Evolutionary conservation across 306 rosid species (phyloP).

Genomic region (Casuarina glauca): DNA sequence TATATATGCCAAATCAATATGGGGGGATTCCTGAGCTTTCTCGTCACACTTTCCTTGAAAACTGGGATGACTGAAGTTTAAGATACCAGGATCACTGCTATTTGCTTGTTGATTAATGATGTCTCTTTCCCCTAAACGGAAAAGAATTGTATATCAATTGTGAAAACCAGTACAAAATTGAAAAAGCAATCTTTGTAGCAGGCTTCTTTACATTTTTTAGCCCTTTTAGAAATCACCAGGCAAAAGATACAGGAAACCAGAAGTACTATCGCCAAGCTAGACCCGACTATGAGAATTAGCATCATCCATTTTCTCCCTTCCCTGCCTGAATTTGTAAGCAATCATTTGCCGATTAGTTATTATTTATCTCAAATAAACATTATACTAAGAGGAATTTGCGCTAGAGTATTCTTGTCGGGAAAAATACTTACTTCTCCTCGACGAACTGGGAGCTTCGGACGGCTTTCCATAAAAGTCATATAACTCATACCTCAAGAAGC

Average conservation of each 20-base stretch:
- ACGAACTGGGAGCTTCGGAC: slow-evolving; percentile 3
- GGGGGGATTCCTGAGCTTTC: slow-evolving; percentile 34
- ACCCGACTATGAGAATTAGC: slow-evolving; percentile 6
- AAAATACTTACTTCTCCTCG: slow-evolving; percentile 37
- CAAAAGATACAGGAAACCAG: slow-evolving; percentile 26
- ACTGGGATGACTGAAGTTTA: not conserved
- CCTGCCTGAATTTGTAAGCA: slow-evolving; percentile 34
- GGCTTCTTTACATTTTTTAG: not conserved
- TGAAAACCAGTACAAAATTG: not conserved
- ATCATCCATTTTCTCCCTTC: slow-evolving; percentile 37
- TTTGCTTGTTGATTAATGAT: not conserved
- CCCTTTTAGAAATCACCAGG: not conserved
- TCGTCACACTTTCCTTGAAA: slow-evolving; percentile 1
- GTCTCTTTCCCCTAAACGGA: slow-evolving; percentile 30
- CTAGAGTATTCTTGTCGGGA: not conserved
- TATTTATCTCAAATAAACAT: too few relatives aligned
- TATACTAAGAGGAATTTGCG: not conserved
- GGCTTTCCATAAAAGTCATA: slow-evolving; percentile 40
- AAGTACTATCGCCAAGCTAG: slow-evolving; percentile 26
- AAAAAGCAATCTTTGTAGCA: not conserved
- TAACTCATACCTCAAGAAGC: slow-evolving; percentile 59
- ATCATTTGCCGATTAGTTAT: not conserved
- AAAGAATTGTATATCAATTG: not conserved
- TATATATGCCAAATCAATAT: slow-evolving; percentile 45
- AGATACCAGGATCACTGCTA: not conserved